Conservation (phyloP, 2,329 filamentous ascomycete genomes). For the Fusarium devonianum region DNA sequence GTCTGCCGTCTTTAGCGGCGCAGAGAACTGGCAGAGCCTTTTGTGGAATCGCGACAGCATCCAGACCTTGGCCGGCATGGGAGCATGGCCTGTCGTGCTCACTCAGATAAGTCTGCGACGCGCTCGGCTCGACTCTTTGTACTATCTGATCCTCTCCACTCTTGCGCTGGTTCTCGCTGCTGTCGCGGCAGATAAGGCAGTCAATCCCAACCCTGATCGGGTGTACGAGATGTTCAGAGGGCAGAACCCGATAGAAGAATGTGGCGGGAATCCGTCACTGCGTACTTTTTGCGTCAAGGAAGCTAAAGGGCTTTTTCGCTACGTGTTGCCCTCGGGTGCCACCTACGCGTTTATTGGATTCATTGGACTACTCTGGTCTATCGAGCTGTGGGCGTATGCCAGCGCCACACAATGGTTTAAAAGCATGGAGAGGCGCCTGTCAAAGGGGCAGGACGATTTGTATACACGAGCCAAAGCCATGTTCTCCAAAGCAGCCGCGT, state of each 20-base stretch:
- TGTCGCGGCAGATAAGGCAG: not conserved
- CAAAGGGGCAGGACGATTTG: not conserved
- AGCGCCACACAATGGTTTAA: not conserved
- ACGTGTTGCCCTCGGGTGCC: constrained; percentile 4
- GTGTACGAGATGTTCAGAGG: constrained; percentile 6
- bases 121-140: constrained; percentile 3
- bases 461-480: no score
- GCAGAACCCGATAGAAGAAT: constrained; percentile 1
- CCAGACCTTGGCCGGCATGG: constrained; percentile 2
- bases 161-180: not conserved
- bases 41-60: constrained; percentile 1
- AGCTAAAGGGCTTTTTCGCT: constrained; percentile 4
- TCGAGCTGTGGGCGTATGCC: not conserved
- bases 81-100: constrained; percentile 14
- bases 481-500: fast-evolving
- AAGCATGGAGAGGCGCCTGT: not conserved
- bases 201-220: not conserved
- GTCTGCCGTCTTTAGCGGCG: not conserved
- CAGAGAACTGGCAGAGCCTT: constrained; percentile 11
- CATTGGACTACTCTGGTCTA: constrained; percentile 9
- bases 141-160: constrained; percentile 3
- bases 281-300: constrained; percentile 9
- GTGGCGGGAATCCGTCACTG: constrained; percentile 10
- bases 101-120: constrained; percentile 1
- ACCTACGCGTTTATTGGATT: constrained; percentile 7